Percentiles rank a stretch among this genome's conserved stretches.
Evolutionary conservation across 2,329 filamentous ascomycete genomes (phyloP).

Genomic region (Plenodomus biglobosus): DNA sequence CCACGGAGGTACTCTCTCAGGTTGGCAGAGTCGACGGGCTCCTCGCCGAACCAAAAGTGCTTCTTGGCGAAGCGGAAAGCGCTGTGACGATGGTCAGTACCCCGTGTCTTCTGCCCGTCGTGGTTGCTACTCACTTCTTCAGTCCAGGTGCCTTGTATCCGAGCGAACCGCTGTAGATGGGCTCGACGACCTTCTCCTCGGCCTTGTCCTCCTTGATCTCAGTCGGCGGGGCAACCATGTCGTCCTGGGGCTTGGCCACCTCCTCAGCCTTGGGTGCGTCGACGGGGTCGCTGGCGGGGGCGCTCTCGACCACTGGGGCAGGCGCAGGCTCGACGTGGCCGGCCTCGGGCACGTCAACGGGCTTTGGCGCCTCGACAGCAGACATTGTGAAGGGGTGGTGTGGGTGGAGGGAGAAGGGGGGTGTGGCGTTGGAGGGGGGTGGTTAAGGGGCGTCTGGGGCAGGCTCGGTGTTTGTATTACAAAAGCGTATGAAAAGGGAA

Average conservation of each 20-base stretch:
- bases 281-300: slow-evolving; percentile 41
- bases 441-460: slow-evolving; percentile 23
- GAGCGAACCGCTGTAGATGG: slow-evolving; percentile 79
- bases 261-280: slow-evolving; percentile 49
- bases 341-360: slow-evolving; percentile 53
- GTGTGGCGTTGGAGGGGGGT: slow-evolving; percentile 13
- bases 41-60: slow-evolving; percentile 71
- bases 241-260: slow-evolving; percentile 39
- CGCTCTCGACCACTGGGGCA: slow-evolving; percentile 40
- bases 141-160: slow-evolving; percentile 88
- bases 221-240: slow-evolving; percentile 21
- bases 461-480: slow-evolving; percentile 37
- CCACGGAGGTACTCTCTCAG: slow-evolving; percentile 77
- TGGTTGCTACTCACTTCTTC: slow-evolving; percentile 74
- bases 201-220: slow-evolving; percentile 48
- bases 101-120: background rate
- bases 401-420: slow-evolving; percentile 8
- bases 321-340: slow-evolving; percentile 43
- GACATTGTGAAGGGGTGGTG: slow-evolving; percentile 54
- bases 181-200: slow-evolving; percentile 58
- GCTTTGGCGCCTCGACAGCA: slow-evolving; percentile 73
- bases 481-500: slow-evolving; percentile 37
- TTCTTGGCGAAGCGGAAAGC: slow-evolving; percentile 89
- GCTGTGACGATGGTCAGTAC: slow-evolving; percentile 52
- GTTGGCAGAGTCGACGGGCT: slow-evolving; percentile 71